Evolutionary conservation across 352 stramenopile genomes (phyloP).

Genomic region (Phytophthora colocasiae): DNA sequence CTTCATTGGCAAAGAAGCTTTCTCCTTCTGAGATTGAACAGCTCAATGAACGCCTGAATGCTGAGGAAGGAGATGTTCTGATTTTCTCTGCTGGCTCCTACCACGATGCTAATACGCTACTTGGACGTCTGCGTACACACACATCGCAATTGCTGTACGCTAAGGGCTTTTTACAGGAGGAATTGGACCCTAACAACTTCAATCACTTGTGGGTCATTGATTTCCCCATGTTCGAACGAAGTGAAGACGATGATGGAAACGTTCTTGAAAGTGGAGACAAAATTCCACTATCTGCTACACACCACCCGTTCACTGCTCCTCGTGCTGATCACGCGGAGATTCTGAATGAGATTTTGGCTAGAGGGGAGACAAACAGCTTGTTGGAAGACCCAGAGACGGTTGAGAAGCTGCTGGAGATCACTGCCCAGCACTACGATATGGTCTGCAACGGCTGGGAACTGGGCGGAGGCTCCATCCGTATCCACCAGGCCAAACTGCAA

Average conservation of each 20-base stretch:
- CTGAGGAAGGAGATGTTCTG: conserved; percentile 72
- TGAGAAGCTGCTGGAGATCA: conserved; percentile 66
- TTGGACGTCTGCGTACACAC: conserved; percentile 78
- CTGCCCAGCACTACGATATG: conserved; percentile 87
- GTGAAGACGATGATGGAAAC: conserved; percentile 56
- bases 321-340: conserved; percentile 49
- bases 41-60: conserved; percentile 57
- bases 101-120: conserved; percentile 55
- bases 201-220: conserved; percentile 87
- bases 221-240: conserved; percentile 90
- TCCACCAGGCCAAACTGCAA: conserved; percentile 80
- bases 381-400: conserved; percentile 58
- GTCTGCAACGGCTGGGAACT: conserved; percentile 92
- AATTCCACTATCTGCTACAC: conserved; percentile 71
- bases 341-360: conserved; percentile 56
- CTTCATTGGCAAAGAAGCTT: conserved; percentile 75
- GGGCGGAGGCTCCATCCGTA: conserved; percentile 86
- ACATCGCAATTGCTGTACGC: conserved; percentile 63
- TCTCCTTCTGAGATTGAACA: conserved; percentile 48
- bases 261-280: conserved; percentile 37
- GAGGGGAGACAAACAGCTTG: conserved; percentile 40
- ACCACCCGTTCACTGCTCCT: conserved; percentile 90
- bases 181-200: conserved; percentile 75
- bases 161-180: conserved; percentile 64
- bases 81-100: conserved; percentile 71